These are phyloP conservation scores for Simplicillium aogashimaense DNA, from an alignment of 2,329 filamentous ascomycete genomes.

Conservation along the genomic window DNA sequence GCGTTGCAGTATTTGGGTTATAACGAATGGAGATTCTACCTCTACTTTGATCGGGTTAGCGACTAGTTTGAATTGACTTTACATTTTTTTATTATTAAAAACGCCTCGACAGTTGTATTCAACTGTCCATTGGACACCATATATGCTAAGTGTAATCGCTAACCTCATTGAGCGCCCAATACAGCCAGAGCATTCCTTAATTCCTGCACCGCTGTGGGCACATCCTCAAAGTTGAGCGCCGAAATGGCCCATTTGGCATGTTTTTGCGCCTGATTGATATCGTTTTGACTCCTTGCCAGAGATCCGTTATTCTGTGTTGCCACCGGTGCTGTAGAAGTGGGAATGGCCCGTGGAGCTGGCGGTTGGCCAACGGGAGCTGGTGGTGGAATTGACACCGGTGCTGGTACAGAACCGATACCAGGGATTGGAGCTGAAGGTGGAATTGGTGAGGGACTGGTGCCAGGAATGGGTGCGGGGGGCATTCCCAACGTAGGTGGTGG, in stretches of 20 bases:
- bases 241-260: conserved; percentile 97
- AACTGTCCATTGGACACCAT: too few relatives aligned
- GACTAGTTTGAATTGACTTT: too few relatives aligned
- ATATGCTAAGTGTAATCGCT: too few relatives aligned
- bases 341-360: conserved; percentile 4
- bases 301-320: conserved; percentile 2
- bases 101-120: too few relatives aligned
- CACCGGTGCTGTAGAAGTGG: conserved; percentile 5
- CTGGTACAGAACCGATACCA: background rate
- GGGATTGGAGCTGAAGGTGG: conserved; percentile 3
- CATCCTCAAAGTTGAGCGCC: conserved; percentile 92
- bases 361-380: conserved; percentile 8
- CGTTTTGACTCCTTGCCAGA: conserved; percentile 24
- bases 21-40: too few relatives aligned
- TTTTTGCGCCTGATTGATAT: conserved; percentile 79
- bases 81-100: too few relatives aligned
- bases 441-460: conserved; percentile 6
- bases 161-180: conserved; percentile 46
- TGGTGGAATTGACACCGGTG: conserved; percentile 6
- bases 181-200: conserved; percentile 62
- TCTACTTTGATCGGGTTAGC: too few relatives aligned
- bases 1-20: too few relatives aligned
- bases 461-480: conserved; percentile 10
- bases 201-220: conserved; percentile 80
- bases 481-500: conserved; percentile 10